phyloP scores from a whole-genome alignment of 2,329 filamentous ascomycete species.

The Huntiella savannae region DNA sequence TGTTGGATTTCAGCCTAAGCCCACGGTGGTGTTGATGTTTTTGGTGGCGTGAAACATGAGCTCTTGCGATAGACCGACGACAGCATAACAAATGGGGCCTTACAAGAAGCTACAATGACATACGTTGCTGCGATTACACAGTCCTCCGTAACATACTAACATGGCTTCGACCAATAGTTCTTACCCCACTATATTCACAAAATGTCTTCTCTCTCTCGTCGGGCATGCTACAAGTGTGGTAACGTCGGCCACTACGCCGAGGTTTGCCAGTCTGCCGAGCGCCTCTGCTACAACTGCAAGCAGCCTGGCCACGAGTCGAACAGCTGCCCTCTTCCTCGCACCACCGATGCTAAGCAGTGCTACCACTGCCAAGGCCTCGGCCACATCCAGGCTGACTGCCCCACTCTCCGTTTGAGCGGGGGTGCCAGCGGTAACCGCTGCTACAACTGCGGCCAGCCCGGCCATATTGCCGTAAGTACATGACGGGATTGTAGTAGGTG shows the following conservation, averaged over 20 bases:
- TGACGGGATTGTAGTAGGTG: background rate
- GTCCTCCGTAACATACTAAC: too few species aligned
- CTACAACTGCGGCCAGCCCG: constrained; percentile 89
- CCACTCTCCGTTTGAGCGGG: constrained; percentile 79
- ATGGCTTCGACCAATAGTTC: too few species aligned
- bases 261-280: constrained; percentile 94
- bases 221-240: constrained; percentile 69
- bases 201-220: constrained; percentile 67
- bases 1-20: too few species aligned
- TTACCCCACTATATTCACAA: constrained; percentile 14
- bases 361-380: constrained; percentile 98
- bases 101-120: too few species aligned
- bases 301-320: constrained; percentile 94
- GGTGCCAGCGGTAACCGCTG: constrained; percentile 69
- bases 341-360: constrained; percentile 98
- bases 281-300: constrained; percentile 99
- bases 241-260: constrained; percentile 68
- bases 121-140: too few species aligned
- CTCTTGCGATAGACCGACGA: too few species aligned
- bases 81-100: too few species aligned
- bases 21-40: too few species aligned
- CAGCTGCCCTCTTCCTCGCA: constrained; percentile 87
- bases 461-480: constrained; percentile 65
- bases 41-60: too few species aligned
- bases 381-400: constrained; percentile 97